phyloP scores from a whole-genome alignment of 345 rosid genomes.

The Xanthoceras sorbifolium region DNA sequence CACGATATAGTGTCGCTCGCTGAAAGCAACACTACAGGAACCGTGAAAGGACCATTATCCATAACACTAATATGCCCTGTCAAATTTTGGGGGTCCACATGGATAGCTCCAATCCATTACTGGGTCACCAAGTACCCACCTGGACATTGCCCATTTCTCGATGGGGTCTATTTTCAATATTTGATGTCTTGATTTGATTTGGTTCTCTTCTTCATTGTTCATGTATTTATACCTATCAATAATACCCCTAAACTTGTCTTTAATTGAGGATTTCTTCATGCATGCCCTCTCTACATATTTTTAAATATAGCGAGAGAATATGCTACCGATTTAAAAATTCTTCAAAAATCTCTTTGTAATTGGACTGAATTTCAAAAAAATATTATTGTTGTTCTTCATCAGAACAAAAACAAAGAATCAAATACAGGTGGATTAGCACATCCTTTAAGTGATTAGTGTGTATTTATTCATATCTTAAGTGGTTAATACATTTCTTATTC shows the following conservation, averaged over 20 bases:
- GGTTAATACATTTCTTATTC: too few species aligned
- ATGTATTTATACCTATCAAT: not conserved
- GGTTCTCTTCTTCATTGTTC: not conserved
- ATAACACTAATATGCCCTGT: too few species aligned
- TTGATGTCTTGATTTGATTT: not conserved
- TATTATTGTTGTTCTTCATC: not conserved
- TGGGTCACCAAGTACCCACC: slow-evolving; percentile 13
- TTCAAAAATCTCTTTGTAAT: too few species aligned
- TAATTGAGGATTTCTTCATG: too few species aligned
- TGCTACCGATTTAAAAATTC: too few species aligned
- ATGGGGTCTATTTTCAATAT: not conserved
- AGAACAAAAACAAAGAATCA: slow-evolving; percentile 1
- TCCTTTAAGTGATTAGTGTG: too few species aligned
- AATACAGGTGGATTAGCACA: not conserved
- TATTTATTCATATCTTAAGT: too few species aligned
- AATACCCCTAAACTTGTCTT: not conserved
- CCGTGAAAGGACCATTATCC: not conserved
- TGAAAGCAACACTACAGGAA: not conserved
- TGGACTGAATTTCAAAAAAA: too few species aligned
- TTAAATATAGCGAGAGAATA: too few species aligned
- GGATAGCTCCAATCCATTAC: slow-evolving; percentile 11
- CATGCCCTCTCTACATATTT: too few species aligned
- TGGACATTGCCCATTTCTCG: not conserved
- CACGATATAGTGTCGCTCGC: too few species aligned
- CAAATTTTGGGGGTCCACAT: slow-evolving; percentile 22